phyloP scores from a whole-genome alignment of 164 flowering plant genomes.

The Pachysandra terminalis region DNA sequence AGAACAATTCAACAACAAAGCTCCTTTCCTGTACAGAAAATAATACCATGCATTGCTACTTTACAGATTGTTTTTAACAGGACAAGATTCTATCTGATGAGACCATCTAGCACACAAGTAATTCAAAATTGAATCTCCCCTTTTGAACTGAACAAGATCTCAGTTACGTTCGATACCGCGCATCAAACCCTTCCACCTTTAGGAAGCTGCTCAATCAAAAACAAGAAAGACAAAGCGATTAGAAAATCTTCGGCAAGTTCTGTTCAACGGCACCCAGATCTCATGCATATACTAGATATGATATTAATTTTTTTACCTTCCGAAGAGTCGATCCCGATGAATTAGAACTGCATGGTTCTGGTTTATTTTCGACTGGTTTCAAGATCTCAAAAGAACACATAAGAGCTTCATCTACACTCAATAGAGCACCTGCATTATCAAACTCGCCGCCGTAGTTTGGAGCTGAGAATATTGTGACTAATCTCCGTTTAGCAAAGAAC shows the following conservation, averaged over 20 bases:
- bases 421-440: conserved; percentile 58
- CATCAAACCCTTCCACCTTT: conserved; percentile 23
- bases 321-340: conserved; percentile 24
- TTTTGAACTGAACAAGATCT: conserved; percentile 8
- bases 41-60: conserved; percentile 13
- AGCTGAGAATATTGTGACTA: conserved; percentile 61
- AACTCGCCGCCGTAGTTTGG: conserved; percentile 65
- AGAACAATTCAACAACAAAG: background rate
- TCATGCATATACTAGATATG: background rate
- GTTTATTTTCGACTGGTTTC: conserved; percentile 31
- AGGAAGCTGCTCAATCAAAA: conserved; percentile 23
- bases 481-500: conserved; percentile 50
- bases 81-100: conserved; percentile 12
- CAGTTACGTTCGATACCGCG: background rate
- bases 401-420: conserved; percentile 48
- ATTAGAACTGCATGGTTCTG: conserved; percentile 30
- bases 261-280: background rate
- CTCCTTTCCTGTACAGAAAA: conserved; percentile 16
- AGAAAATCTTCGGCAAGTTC: background rate
- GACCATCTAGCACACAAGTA: background rate
- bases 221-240: background rate
- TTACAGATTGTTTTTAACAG: conserved; percentile 18
- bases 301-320: conserved; percentile 28
- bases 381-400: conserved; percentile 56
- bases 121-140: background rate